Conservation (phyloP, 106 monocot genomes). For the Dioscorea zingiberensis region DNA sequence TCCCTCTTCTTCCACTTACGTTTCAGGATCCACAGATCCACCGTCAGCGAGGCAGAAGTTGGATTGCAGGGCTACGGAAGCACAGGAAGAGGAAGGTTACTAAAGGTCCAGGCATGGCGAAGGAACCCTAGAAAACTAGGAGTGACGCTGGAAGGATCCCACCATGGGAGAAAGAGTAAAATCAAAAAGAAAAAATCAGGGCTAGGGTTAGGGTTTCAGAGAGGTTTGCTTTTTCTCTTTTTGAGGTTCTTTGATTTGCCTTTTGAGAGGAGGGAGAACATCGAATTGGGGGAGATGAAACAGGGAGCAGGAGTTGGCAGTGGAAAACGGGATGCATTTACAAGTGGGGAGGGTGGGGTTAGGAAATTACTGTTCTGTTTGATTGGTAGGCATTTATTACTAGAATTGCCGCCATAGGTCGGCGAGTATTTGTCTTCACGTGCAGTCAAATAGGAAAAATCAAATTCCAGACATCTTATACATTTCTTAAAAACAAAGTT, state of each 20-base stretch:
- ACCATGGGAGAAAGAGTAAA: not conserved
- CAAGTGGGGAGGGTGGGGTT: not conserved
- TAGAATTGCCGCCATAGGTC: not conserved
- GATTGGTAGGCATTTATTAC: not conserved
- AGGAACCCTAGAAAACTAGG: slow-evolving; percentile 1
- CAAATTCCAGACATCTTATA: too few species aligned
- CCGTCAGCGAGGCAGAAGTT: not conserved
- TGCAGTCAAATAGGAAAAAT: too few species aligned
- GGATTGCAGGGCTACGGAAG: not conserved
- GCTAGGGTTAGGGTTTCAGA: slow-evolving; percentile 2
- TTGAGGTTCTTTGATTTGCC: not conserved
- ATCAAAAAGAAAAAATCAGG: not conserved
- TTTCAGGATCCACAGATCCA: slow-evolving; percentile 8
- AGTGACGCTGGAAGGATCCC: not conserved
- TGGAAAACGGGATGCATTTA: not conserved
- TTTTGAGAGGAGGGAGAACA: not conserved
- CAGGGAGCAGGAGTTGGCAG: not conserved
- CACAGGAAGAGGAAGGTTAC: slow-evolving; percentile 9
- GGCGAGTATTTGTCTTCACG: not conserved
- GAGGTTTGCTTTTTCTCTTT: not conserved
- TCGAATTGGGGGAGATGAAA: not conserved
- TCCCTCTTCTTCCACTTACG: slow-evolving; percentile 16
- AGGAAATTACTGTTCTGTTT: not conserved
- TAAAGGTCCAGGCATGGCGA: slow-evolving; percentile 31
- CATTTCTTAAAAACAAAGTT: too few species aligned